Evolutionary conservation across 2,329 filamentous ascomycete species (phyloP).

Genomic region (Sporothrix variecibatus): DNA sequence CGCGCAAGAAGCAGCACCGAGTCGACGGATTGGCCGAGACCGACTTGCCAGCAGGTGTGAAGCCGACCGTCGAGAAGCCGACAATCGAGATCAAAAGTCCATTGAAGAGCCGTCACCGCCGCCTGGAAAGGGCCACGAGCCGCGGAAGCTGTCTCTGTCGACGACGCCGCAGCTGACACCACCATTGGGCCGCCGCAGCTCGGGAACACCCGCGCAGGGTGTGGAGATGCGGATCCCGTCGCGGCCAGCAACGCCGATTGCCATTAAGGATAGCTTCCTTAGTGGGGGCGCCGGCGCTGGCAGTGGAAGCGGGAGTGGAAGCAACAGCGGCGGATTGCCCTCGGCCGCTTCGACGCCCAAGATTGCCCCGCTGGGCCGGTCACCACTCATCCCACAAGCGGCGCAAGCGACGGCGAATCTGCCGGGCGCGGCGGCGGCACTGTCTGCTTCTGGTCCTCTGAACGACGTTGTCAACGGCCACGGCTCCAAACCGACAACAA

Average conservation of each 20-base stretch:
- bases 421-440: constrained; percentile 11
- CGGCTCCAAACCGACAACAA: constrained; percentile 17
- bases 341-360: constrained; percentile 49
- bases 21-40: constrained; percentile 27
- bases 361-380: constrained; percentile 41
- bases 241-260: constrained; percentile 60
- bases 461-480: not conserved
- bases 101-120: constrained; percentile 19
- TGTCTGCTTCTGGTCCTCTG: constrained; percentile 7
- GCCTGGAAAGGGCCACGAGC: constrained; percentile 24
- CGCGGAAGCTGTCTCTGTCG: not conserved
- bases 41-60: constrained; percentile 32
- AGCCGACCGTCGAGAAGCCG: not conserved
- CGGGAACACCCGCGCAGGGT: constrained; percentile 55
- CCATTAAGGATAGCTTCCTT: constrained; percentile 34
- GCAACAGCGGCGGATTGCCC: constrained; percentile 28
- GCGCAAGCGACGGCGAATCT: constrained; percentile 14
- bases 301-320: constrained; percentile 7
- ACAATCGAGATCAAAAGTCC: constrained; percentile 1
- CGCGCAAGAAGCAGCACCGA: constrained; percentile 51
- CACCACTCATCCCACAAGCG: constrained; percentile 42
- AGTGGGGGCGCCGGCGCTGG: constrained; percentile 34
- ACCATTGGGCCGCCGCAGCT: constrained; percentile 49
- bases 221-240: constrained; percentile 66
- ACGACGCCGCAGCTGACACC: constrained; percentile 40